A percentile compares a stretch with the other conserved stretches of the same genome.
Evolutionary conservation across 2,329 filamentous ascomycete genomes (phyloP).

Genomic region (Pseudogymnoascus sp.): DNA sequence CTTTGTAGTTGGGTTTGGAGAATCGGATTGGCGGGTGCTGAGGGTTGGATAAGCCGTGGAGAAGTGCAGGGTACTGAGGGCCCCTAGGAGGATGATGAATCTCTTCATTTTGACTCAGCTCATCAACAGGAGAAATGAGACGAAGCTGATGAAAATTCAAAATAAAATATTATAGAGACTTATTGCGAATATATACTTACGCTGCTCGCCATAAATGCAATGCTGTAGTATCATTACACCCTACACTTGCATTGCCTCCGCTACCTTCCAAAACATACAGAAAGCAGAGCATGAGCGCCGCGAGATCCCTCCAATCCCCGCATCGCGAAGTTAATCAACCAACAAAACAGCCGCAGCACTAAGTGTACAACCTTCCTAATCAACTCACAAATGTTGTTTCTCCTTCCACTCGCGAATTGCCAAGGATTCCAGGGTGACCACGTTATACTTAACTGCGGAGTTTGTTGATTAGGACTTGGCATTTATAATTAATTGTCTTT

Average conservation of each 20-base stretch:
- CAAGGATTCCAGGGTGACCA: not conserved
- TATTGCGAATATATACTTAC: not conserved
- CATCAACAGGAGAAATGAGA: not conserved
- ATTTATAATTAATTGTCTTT: not conserved
- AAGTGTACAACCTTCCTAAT: not conserved
- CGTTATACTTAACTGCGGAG: not conserved
- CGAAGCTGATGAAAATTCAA: not conserved
- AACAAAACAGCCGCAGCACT: not conserved
- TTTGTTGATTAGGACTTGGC: not conserved
- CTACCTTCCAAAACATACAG: not conserved
- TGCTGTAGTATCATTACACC: not conserved
- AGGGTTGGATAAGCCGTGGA: not conserved
- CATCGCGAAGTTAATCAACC: not conserved
- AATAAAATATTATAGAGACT: not conserved
- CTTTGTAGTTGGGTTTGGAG: constrained; percentile 11
- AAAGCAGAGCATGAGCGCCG: not conserved
- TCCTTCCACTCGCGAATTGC: not conserved
- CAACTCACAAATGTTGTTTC: not conserved
- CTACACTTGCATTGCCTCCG: not conserved
- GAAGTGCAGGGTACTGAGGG: not conserved
- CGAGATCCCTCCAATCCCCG: not conserved
- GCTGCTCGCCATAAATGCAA: not conserved
- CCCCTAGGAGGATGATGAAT: not conserved
- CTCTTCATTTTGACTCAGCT: not conserved
- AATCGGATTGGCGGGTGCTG: not conserved